A percentile compares a stretch with the other conserved stretches of the same genome.
phyloP scores from a whole-genome alignment of 1,284 basidiomycete genomes.

The Ceratobasidium sp. region DNA sequence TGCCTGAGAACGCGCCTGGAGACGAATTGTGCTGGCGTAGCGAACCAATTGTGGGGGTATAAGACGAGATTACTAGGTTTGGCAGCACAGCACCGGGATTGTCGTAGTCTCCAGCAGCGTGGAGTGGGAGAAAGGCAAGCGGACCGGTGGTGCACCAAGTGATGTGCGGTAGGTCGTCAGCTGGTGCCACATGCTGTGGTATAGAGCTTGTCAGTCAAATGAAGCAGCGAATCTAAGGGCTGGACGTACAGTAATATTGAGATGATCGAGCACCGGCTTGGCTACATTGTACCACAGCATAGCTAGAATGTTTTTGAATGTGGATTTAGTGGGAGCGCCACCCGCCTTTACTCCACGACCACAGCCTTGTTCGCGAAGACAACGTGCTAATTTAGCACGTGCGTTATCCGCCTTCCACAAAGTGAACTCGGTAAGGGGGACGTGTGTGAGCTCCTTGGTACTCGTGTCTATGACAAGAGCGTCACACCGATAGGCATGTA shows the following conservation, averaged over 20 bases:
- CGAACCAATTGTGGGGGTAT: background rate
- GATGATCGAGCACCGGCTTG: background rate
- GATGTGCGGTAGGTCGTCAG: background rate
- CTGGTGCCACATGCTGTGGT: background rate
- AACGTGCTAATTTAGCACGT: background rate
- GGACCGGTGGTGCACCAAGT: constrained; percentile 1
- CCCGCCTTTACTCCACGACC: background rate
- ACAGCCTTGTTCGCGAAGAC: background rate
- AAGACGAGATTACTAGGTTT: background rate
- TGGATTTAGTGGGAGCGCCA: background rate
- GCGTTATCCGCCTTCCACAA: background rate
- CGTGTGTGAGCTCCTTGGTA: background rate
- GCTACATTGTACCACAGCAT: background rate
- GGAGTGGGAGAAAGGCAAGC: background rate
- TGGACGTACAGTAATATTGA: background rate
- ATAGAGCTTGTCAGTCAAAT: background rate
- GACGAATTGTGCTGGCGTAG: background rate
- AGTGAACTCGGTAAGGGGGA: background rate
- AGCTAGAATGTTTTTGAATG: background rate
- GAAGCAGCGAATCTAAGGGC: background rate
- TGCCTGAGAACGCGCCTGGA: too few species aligned
- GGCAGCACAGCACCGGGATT: background rate
- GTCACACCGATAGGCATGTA: background rate
- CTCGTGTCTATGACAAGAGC: background rate
- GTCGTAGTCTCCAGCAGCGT: background rate